Evolutionary conservation across 768 basidiomycete species (phyloP), one percentile per base, ranked within the genome.

Genomic region (Mycena belliarum): DNA sequence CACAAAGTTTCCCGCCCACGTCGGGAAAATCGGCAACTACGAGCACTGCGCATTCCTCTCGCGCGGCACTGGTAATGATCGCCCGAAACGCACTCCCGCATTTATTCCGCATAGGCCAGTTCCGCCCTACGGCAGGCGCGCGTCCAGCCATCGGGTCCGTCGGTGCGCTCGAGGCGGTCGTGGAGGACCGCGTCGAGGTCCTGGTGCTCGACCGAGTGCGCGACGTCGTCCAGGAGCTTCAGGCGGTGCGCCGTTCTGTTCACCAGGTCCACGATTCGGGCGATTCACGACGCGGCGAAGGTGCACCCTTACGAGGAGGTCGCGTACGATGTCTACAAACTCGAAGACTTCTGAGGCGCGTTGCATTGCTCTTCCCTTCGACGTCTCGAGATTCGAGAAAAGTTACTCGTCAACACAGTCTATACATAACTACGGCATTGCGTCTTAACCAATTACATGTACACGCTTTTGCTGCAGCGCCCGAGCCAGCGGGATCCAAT

Each of bases 301-400:
- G 73, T 77, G 5, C 83, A 83, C 63, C 82, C 82, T 9, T 83
- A 84, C 58, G 82, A 84, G 68, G 79, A 83, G 65, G 79, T 83
- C 46, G 82, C 79, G 6, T 83, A 83, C 59, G 81, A 84, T 59
- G 79, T 85, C 2, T 81, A 83, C 66, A 76, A 73, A 42, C 66
- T 81, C 3, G 78, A 82, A 65, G 72, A 42, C 10, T 42, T 42
- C 24, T 25, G 14, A 35, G 33, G n/a, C n/a, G n/a, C n/a, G n/a
- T n/a, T n/a, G n/a, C n/a, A n/a, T n/a, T n/a, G n/a, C n/a, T n/a
- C n/a, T n/a, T n/a, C n/a, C n/a, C n/a, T n/a, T n/a, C n/a, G n/a
- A n/a, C n/a, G n/a, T n/a, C n/a, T n/a, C n/a, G n/a, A n/a, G n/a
- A n/a, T n/a, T n/a, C n/a, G n/a, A n/a, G n/a, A n/a, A n/a, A n/a